A percentile compares a stretch with the other conserved stretches of the same genome.
Conservation (phyloP, 2,329 filamentous ascomycete genomes). For the Rhytidhysteron rufulum region DNA sequence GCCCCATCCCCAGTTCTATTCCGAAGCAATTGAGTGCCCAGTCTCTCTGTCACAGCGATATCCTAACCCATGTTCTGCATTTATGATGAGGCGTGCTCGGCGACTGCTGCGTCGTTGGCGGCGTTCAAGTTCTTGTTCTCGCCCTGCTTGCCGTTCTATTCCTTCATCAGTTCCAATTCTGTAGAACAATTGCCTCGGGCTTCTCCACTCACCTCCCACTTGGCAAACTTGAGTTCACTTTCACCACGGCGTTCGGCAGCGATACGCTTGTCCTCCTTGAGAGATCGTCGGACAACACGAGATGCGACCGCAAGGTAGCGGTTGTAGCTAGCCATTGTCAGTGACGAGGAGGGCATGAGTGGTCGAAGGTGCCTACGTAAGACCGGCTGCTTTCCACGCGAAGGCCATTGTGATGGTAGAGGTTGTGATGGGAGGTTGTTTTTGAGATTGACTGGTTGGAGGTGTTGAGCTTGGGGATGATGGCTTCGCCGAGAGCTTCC, state of each 20-base stretch:
- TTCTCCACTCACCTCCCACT: conserved; percentile 79
- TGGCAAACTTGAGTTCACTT: conserved; percentile 83
- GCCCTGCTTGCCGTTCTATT: conserved; percentile 92
- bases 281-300: conserved; percentile 89
- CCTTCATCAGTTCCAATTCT: conserved; percentile 14
- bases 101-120: conserved; percentile 50
- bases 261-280: conserved; percentile 93
- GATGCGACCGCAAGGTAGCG: conserved; percentile 95
- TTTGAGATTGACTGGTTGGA: conserved; percentile 18
- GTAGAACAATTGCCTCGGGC: conserved; percentile 20
- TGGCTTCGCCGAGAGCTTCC: neutral
- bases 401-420: conserved; percentile 74
- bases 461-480: conserved; percentile 2
- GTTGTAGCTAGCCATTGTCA: conserved; percentile 77
- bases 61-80: no score
- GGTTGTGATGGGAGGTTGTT: conserved; percentile 11
- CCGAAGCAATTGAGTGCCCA: no score
- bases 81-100: conserved; percentile 43
- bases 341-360: conserved; percentile 10
- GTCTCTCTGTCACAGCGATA: no score
- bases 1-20: no score
- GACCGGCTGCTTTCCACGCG: conserved; percentile 96
- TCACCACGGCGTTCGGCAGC: conserved; percentile 83
- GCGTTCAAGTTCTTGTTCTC: conserved; percentile 69
- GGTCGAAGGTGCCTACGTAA: conserved; percentile 66